Conservation (phyloP, 1,284 basidiomycete genomes). For the Trichosporon asahii region DNA sequence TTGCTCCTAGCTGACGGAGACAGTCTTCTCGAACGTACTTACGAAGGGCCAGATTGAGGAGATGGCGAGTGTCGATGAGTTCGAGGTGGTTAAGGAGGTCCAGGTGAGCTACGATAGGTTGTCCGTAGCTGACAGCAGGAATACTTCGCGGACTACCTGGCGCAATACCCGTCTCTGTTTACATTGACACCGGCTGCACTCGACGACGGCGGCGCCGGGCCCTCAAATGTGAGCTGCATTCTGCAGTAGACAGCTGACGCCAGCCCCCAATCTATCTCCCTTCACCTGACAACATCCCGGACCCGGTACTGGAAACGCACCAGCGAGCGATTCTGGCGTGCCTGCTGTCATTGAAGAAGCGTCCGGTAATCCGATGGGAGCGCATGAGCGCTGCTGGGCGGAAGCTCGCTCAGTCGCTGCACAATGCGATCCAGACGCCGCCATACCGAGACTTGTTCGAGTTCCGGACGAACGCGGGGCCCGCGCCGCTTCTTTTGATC, state of each 20-base stretch:
- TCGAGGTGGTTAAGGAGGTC: constrained; percentile 93
- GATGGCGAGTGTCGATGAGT: constrained; percentile 90
- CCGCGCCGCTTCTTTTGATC: constrained; percentile 57
- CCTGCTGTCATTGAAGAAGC: constrained; percentile 92
- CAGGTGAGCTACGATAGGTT: constrained; percentile 61
- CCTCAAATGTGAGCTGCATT: constrained; percentile 43
- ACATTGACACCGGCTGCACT: constrained; percentile 68
- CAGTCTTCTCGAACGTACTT: constrained; percentile 92
- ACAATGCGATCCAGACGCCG: constrained; percentile 53
- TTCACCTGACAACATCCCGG: constrained; percentile 55
- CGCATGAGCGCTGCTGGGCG: constrained; percentile 87
- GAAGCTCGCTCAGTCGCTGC: constrained; percentile 80
- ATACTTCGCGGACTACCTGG: constrained; percentile 91
- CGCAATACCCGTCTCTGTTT: constrained; percentile 81
- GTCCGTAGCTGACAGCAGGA: constrained; percentile 59
- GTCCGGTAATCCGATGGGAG: constrained; percentile 87
- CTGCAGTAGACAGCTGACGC: not conserved
- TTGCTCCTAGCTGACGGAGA: not conserved
- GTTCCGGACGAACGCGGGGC: constrained; percentile 56
- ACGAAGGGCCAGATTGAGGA: constrained; percentile 88
- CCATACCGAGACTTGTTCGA: constrained; percentile 56
- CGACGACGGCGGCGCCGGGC: constrained; percentile 48
- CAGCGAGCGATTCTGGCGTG: constrained; percentile 82
- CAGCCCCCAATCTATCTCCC: constrained; percentile 57
- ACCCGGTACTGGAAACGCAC: constrained; percentile 70